phyloP scores from a whole-genome alignment of 2,329 filamentous ascomycete species.

The Monilinia aucupariae region DNA sequence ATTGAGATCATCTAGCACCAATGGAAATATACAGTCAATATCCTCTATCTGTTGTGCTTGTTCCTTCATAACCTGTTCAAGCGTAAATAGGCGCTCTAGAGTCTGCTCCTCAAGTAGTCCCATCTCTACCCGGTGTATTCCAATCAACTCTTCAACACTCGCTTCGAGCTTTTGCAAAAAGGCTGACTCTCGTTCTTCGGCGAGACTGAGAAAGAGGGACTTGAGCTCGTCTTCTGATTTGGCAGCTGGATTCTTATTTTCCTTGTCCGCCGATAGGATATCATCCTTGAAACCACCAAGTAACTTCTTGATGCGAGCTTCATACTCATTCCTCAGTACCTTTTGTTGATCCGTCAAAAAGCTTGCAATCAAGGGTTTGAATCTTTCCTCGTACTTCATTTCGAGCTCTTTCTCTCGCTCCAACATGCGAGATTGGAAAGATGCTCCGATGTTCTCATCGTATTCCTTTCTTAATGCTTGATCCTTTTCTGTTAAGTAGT shows the following conservation, averaged over 20 bases:
- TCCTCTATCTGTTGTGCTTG: constrained; percentile 10
- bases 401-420: constrained; percentile 12
- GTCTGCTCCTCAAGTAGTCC: constrained; percentile 6
- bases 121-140: neutral
- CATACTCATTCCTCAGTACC: neutral
- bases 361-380: constrained; percentile 3
- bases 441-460: neutral
- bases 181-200: neutral
- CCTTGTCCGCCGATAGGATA: neutral
- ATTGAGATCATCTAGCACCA: constrained; percentile 1
- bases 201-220: neutral
- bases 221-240: constrained; percentile 10
- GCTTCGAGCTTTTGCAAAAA: neutral
- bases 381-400: constrained; percentile 10
- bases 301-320: constrained; percentile 2
- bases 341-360: constrained; percentile 12
- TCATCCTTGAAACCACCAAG: neutral
- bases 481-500: constrained; percentile 1
- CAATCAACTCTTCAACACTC: constrained; percentile 3
- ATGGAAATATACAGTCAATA: constrained; percentile 5
- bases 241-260: neutral
- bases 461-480: constrained; percentile 3
- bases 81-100: neutral
- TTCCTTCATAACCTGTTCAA: neutral
- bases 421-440: neutral